These are phyloP conservation scores for Pterocarpus macrocarpus DNA, from an alignment of 306 rosid genomes.

Conservation along the genomic window DNA sequence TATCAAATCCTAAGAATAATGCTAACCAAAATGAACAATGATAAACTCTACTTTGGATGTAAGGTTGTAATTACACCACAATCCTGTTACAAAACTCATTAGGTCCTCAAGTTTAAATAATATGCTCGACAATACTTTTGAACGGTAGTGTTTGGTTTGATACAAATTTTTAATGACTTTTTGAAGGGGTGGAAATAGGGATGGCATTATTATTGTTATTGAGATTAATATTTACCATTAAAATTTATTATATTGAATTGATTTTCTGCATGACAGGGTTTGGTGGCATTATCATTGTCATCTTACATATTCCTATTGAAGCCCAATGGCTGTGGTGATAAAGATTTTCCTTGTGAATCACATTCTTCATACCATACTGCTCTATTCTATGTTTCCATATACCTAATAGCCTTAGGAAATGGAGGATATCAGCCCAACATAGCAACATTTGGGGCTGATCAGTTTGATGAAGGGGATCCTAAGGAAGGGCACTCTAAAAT, in stretches of 20 bases:
- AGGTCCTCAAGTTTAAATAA: too few relatives aligned
- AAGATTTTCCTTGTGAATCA: constrained; percentile 57
- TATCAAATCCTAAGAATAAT: too few relatives aligned
- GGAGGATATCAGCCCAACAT: constrained; percentile 89
- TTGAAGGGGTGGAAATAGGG: too few relatives aligned
- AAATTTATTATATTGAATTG: neutral
- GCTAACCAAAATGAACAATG: too few relatives aligned
- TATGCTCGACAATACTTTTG: too few relatives aligned
- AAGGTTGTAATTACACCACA: too few relatives aligned
- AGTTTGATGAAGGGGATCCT: constrained; percentile 77
- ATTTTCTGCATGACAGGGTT: constrained; percentile 57
- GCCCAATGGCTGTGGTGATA: constrained; percentile 78
- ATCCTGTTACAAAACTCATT: too few relatives aligned
- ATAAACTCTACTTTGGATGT: too few relatives aligned
- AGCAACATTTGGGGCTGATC: constrained; percentile 92
- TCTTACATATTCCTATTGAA: constrained; percentile 65
- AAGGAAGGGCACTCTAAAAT: constrained; percentile 72
- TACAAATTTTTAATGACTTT: too few relatives aligned
- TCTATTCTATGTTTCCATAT: constrained; percentile 69
- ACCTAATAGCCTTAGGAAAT: constrained; percentile 77
- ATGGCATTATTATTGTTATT: neutral
- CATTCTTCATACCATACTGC: constrained; percentile 53
- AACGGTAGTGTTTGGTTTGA: too few relatives aligned
- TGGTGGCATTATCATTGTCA: constrained; percentile 63
- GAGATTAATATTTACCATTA: neutral